phyloP scores from a whole-genome alignment of 2,329 filamentous ascomycete species.

The Fusarium chaquense region DNA sequence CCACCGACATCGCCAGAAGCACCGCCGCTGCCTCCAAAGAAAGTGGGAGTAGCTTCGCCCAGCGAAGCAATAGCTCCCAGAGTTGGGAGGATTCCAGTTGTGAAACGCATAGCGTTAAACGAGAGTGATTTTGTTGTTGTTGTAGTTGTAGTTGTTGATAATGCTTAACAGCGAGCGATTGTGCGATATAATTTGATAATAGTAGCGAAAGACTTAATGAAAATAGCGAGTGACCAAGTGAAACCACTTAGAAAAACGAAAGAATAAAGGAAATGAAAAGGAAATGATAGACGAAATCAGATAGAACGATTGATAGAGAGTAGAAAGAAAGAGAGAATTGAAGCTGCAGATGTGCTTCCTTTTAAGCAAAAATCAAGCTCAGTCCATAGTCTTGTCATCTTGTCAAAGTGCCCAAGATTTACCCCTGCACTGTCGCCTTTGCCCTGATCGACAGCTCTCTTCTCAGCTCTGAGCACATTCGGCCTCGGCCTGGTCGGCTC shows the following conservation, averaged over 20 bases:
- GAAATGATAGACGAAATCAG: slow-evolving; percentile 17
- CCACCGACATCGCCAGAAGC: slow-evolving; percentile 7
- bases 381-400: slow-evolving; percentile 7
- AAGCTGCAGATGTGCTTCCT: slow-evolving; percentile 18
- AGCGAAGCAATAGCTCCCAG: slow-evolving; percentile 40
- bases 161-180: slow-evolving; percentile 12
- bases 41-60: slow-evolving; percentile 37
- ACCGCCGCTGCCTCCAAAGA: slow-evolving; percentile 19
- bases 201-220: slow-evolving; percentile 6
- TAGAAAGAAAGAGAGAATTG: slow-evolving; percentile 3
- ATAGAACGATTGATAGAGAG: slow-evolving; percentile 34
- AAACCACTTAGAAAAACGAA: slow-evolving; percentile 13
- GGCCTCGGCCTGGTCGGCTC: slow-evolving; percentile 22
- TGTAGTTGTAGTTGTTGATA: background rate
- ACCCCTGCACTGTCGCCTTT: background rate
- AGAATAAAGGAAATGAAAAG: slow-evolving; percentile 20
- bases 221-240: slow-evolving; percentile 10
- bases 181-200: slow-evolving; percentile 5
- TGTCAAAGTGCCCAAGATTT: background rate
- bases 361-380: slow-evolving; percentile 25
- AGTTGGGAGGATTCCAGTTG: slow-evolving; percentile 28
- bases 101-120: slow-evolving; percentile 38
- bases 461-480: slow-evolving; percentile 8
- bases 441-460: background rate
- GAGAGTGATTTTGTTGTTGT: slow-evolving; percentile 13